Base-by-base conservation (phyloP, 208 protist species). In the Trypanosoma scelopori region DNA sequence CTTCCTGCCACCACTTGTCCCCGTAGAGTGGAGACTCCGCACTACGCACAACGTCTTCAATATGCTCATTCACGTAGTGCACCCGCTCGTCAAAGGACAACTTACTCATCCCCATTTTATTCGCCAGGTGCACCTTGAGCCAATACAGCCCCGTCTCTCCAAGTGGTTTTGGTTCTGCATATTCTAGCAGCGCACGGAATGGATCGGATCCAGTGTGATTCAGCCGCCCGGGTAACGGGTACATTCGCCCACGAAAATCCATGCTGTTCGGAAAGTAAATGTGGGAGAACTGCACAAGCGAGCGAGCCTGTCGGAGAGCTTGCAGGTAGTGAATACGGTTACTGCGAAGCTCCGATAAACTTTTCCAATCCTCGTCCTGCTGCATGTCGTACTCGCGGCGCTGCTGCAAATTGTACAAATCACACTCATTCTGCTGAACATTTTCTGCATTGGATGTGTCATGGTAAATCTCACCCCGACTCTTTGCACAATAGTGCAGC, bases 231-330 rank as follows among this genome's bases (percentile, higher is more conserved):
- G 97, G 95, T 25, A 99, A 91, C 3, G 98, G 96, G 81, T 99
- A 99, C 66, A 98, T 98, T 57, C 98, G 95, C 18, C 98, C 98
- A 43, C 98, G 86, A 64, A 99, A 99, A 76, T 99, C 98, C 70
- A 99, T 80, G 76, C 98, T 99, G 76, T 99, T 97, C 16, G 98
- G 98, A 65, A 99, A 98, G 81, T 98, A 99, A 61, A 99, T 78
- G 65, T 97, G 89, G 35, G 86, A 94, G 67, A 94, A 93, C 66
- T 94, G 82, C 3, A 94, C 81, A 35, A 97, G 79, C 18, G 88
- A 92, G 18, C 91, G 86, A 11, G 89, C 91, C 72, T 94, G 88
- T n/a, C 91, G 91, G 50, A 97, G 76, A 0, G 89, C 89, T 49
- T 94, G 87, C 25, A 97, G 74, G 73, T 94, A 93, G 74, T 94